A percentile compares a stretch with the other conserved stretches of the same genome.
Evolutionary conservation across 768 basidiomycete species (phyloP).

Genomic region (Chalciporus pseudorubinellus): DNA sequence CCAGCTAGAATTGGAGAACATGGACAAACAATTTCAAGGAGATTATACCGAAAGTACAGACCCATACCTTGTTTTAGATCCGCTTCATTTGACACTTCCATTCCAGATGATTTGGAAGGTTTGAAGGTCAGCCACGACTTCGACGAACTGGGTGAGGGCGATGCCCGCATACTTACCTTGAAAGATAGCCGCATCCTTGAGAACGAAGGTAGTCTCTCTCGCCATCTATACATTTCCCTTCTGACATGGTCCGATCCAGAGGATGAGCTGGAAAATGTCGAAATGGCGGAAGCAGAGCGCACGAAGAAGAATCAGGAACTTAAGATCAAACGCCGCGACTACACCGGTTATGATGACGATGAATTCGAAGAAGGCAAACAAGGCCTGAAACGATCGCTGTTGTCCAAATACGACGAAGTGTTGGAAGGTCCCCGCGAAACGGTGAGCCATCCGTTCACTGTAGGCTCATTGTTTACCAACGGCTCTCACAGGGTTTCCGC

Average conservation of each 20-base stretch:
- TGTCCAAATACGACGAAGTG: constrained; percentile 94
- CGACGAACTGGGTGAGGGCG: constrained; percentile 88
- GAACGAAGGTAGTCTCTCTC: constrained; percentile 69
- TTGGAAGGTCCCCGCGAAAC: constrained; percentile 71
- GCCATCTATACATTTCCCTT: background rate
- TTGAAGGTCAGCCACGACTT: constrained; percentile 96
- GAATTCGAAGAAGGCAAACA: constrained; percentile 77
- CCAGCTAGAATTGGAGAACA: constrained; percentile 77
- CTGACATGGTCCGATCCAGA: constrained; percentile 47
- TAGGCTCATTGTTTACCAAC: background rate
- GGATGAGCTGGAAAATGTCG: constrained; percentile 96
- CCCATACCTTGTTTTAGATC: background rate
- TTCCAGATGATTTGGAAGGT: constrained; percentile 81
- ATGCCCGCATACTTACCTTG: constrained; percentile 92
- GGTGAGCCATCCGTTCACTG: constrained; percentile 39
- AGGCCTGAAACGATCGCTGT: constrained; percentile 78
- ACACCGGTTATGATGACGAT: constrained; percentile 95
- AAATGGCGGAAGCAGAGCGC: constrained; percentile 87
- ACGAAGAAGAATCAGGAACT: constrained; percentile 75
- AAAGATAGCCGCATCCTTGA: constrained; percentile 96
- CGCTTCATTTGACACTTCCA: background rate
- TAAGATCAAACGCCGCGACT: constrained; percentile 86
- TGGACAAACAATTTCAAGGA: constrained; percentile 71
- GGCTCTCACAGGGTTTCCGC: constrained; percentile 69
- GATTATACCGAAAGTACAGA: constrained; percentile 85